These are phyloP conservation scores for Erodium trifolium DNA, from an alignment of 441 rosid species.

Conservation along the genomic window DNA sequence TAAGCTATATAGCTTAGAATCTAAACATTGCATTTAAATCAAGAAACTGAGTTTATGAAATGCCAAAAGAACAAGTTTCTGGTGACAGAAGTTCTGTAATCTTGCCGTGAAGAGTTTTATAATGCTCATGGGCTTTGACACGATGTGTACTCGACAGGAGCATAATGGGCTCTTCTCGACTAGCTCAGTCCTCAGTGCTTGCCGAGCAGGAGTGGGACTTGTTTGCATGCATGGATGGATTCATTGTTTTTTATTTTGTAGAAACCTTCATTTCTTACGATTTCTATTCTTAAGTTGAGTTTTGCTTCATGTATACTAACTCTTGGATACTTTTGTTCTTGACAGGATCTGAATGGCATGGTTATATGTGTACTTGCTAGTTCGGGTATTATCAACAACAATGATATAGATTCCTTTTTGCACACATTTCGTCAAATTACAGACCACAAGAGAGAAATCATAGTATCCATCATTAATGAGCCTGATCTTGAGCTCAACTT, in stretches of 20 bases:
- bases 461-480: slow-evolving; percentile 48
- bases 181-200: too few relatives aligned
- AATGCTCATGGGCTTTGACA: too few relatives aligned
- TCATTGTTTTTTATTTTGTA: neutral
- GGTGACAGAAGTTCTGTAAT: too few relatives aligned
- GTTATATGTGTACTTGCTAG: slow-evolving; percentile 60
- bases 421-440: slow-evolving; percentile 56
- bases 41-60: too few relatives aligned
- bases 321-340: slow-evolving; percentile 11
- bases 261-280: neutral
- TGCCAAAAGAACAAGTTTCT: too few relatives aligned
- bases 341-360: slow-evolving; percentile 54
- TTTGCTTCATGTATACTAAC: slow-evolving; percentile 2
- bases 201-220: too few relatives aligned
- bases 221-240: too few relatives aligned
- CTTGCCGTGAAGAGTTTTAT: too few relatives aligned
- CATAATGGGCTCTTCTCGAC: too few relatives aligned
- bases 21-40: too few relatives aligned
- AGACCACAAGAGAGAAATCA: slow-evolving; percentile 49
- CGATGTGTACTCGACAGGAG: too few relatives aligned
- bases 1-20: too few relatives aligned
- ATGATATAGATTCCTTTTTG: slow-evolving; percentile 42
- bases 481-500: slow-evolving; percentile 53
- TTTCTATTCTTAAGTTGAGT: neutral
- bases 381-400: slow-evolving; percentile 36